Conservation (phyloP, 2,329 filamentous ascomycete genomes). For the Lithohypha guttulata region DNA sequence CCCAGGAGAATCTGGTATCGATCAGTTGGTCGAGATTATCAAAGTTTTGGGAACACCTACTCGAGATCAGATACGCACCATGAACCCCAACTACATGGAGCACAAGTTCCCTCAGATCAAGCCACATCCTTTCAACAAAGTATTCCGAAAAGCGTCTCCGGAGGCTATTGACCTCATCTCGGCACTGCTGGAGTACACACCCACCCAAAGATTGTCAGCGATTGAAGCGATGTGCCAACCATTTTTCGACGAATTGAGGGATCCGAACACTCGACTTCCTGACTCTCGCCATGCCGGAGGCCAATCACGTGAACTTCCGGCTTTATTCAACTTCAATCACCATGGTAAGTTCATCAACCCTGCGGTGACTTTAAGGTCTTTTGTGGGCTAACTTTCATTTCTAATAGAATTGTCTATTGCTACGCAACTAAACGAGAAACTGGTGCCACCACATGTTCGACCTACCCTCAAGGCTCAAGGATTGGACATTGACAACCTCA, state of each 20-base stretch:
- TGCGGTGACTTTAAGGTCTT: no score
- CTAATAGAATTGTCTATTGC: slow-evolving; percentile 95
- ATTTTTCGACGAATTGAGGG: slow-evolving; percentile 94
- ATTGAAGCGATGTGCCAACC: slow-evolving; percentile 96
- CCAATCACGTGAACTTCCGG: slow-evolving; percentile 68
- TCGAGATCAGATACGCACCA: slow-evolving; percentile 94
- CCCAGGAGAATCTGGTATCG: slow-evolving; percentile 95
- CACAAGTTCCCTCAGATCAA: slow-evolving; percentile 99
- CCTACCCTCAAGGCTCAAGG: slow-evolving; percentile 63
- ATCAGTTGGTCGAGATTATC: slow-evolving; percentile 98
- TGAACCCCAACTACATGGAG: slow-evolving; percentile 99
- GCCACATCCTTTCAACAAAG: slow-evolving; percentile 97
- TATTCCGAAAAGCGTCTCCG: slow-evolving; percentile 90
- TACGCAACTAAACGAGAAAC: slow-evolving; percentile 71
- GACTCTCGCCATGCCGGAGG: slow-evolving; percentile 86
- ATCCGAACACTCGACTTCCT: slow-evolving; percentile 80
- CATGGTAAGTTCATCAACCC: slow-evolving; percentile 58
- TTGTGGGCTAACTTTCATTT: slow-evolving; percentile 13
- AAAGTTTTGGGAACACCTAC: slow-evolving; percentile 96
- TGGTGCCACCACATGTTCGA: slow-evolving; percentile 76
- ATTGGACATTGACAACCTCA: slow-evolving; percentile 89
- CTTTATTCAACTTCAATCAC: slow-evolving; percentile 82
- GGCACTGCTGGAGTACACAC: slow-evolving; percentile 88
- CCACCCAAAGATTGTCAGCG: slow-evolving; percentile 84
- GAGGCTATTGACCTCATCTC: slow-evolving; percentile 94